Evolutionary conservation across 2,329 filamentous ascomycete species (phyloP), one percentile per base, ranked within the genome.

Genomic region (Rhynchosporium agropyri): DNA sequence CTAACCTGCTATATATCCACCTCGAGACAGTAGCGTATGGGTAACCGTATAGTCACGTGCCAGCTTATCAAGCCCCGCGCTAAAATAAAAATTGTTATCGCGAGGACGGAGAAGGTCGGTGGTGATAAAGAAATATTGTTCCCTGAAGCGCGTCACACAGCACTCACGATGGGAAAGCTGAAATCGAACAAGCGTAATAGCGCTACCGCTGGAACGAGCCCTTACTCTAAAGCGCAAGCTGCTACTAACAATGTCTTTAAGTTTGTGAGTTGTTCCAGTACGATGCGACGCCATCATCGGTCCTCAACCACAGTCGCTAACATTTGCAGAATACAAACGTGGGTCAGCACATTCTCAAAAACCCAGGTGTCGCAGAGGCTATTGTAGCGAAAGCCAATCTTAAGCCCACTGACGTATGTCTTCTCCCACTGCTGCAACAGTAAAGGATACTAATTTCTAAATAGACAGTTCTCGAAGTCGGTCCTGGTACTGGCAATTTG

Each of bases 321-420:
- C 12, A 5, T 33, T n/a, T 31, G 28, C 42, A 57, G 54, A 97
- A 72, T 58, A 73, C 69, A n/a, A 70, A 71, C 49, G 67, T 70
- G n/a, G 71, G 94, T 71, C 87, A 90, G 74, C 69, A 98, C 57
- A 95, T 99, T 66, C 83, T 98, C 68, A 97, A 97, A 77, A 96
- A 96, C 76, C 91, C 91, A 1, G 90, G 90, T 72, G 89, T 96
- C 55, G 89, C 90, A 4, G 87, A 90, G 74, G 87, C 87, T 58
- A 94, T 95, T 70, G 90, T 94, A 38, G 83, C 89, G 70, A 98
- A 98, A 79, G 91, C 92, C 15, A 86, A 89, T 71, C 83, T 99
- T 45, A 97, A 97, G 75, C 93, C 95, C 62, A 94, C 90, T 40
- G 95, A 92, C 76, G 86, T 88, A 29, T 13, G 51, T 29, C n/a